Percentiles rank a stretch among this genome's conserved stretches.
phyloP scores from a whole-genome alignment of 495 filamentous ascomycete species.

The Saxophila tyrrhenica region DNA sequence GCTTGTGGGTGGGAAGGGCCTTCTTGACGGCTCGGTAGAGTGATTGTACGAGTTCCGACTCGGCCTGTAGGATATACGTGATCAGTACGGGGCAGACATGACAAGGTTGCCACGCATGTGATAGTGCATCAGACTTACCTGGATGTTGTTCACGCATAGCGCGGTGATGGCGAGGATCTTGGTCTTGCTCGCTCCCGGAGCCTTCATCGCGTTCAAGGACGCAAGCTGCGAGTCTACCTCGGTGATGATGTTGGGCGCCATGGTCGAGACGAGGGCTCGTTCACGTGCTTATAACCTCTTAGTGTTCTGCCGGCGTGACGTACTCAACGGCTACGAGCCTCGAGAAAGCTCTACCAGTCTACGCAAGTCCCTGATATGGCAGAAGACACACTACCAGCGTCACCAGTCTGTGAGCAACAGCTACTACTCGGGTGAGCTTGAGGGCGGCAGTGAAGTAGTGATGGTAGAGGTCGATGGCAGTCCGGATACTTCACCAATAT shows the following conservation, averaged over 20 bases:
- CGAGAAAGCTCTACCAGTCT: not conserved
- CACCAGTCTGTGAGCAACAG: not conserved
- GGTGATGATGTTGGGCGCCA: constrained; percentile 62
- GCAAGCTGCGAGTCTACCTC: constrained; percentile 85
- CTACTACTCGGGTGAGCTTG: not conserved
- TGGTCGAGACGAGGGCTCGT: constrained; percentile 30
- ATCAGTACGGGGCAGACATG: constrained; percentile 15
- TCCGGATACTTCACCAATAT: not conserved
- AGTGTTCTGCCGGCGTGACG: not conserved
- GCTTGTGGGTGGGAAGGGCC: constrained; percentile 85
- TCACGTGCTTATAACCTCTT: not conserved
- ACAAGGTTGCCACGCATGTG: not conserved
- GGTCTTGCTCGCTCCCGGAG: constrained; percentile 84
- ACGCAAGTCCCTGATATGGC: not conserved
- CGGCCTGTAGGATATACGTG: constrained; percentile 48
- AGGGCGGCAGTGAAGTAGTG: not conserved
- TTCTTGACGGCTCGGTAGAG: constrained; percentile 96
- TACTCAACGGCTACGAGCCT: not conserved
- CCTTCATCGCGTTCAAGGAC: constrained; percentile 80
- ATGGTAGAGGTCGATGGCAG: not conserved
- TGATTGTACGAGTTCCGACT: constrained; percentile 90
- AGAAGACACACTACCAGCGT: not conserved
- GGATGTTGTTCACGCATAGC: constrained; percentile 78
- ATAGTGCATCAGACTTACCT: constrained; percentile 53
- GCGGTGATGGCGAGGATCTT: constrained; percentile 78